A percentile compares a stretch with the other conserved stretches of the same genome.
Conservation (phyloP, 306 rosid species). For the Prunus armeniaca region DNA sequence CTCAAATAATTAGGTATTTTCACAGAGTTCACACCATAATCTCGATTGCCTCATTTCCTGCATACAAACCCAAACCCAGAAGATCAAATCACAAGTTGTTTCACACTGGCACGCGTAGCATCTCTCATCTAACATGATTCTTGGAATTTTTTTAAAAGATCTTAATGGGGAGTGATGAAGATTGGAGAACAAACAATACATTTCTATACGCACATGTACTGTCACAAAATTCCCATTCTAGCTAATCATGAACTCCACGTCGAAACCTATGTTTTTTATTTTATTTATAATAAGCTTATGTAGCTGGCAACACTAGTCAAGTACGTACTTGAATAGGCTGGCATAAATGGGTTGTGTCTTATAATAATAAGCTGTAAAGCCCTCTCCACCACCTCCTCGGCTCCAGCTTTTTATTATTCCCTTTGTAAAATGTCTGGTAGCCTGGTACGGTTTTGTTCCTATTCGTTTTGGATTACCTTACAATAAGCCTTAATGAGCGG, state of each 20-base stretch:
- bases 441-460: background rate
- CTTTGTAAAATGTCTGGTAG: background rate
- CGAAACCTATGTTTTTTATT: background rate
- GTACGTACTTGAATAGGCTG: background rate
- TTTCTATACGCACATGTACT: background rate
- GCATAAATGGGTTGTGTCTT: background rate
- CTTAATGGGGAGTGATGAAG: background rate
- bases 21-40: background rate
- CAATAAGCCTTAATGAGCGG: background rate
- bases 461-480: background rate
- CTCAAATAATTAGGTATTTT: background rate
- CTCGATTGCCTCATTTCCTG: background rate
- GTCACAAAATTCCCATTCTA: background rate
- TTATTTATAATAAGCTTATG: background rate
- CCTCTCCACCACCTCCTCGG: background rate
- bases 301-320: background rate
- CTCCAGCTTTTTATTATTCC: background rate
- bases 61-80: no score
- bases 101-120: constrained; percentile 28
- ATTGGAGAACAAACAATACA: background rate
- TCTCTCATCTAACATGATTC: constrained; percentile 5
- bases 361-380: background rate
- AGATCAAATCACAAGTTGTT: background rate
- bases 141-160: background rate
- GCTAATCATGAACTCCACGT: constrained; percentile 24